Base-by-base conservation (phyloP, 805 yeast genomes). In the Schizosaccharomyces lindneri region DNA sequence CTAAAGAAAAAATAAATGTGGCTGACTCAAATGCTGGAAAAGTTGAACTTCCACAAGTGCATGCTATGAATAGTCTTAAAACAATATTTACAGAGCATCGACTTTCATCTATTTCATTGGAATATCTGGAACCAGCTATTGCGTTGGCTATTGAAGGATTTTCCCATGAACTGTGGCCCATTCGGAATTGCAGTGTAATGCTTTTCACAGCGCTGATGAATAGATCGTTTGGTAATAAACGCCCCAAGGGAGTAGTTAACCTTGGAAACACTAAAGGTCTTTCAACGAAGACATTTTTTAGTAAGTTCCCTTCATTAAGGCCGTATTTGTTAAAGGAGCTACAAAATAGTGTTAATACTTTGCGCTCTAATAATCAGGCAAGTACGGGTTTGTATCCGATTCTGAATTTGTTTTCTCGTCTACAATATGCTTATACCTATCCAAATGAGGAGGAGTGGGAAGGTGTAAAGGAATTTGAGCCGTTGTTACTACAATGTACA, bases 151-250 rank as follows among this genome's bases (percentile, higher is more conserved):
- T 93, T 55, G 66, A 72, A 1, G 77, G 81, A 43, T 87, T 90
- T 70, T 75, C 79, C 0, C 80, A 85, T 1, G 73, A 76, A 1
- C 74, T 81, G 29, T 90, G 97, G 97, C 81, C 95, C 0, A 78
- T 90, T 32, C 77, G 95, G 68, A 90, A 90, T 69, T 87, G 97
- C 70, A 87, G 95, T 0, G 84, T 89, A 21, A 93, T 90, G 97
- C 75, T 90, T 51, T 90, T 88, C 69, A 83, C 95, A 0, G 82
- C 95, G 0, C 71, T 90, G 55, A 93, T 87, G 67, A 84, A 83
- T 63, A 76, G 90, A 63, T 68, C 93, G 4, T 89, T 90, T 71
- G 94, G 94, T 1, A 78, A 76, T 15, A 75, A 75, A 57, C 73
- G 74, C 62, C 64, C 69, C 13, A 73, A 72, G 17, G 66, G 64